These are phyloP conservation scores for Pichia sp. DNA, from an alignment of 1,139 yeast genomes.

Conservation along the genomic window DNA sequence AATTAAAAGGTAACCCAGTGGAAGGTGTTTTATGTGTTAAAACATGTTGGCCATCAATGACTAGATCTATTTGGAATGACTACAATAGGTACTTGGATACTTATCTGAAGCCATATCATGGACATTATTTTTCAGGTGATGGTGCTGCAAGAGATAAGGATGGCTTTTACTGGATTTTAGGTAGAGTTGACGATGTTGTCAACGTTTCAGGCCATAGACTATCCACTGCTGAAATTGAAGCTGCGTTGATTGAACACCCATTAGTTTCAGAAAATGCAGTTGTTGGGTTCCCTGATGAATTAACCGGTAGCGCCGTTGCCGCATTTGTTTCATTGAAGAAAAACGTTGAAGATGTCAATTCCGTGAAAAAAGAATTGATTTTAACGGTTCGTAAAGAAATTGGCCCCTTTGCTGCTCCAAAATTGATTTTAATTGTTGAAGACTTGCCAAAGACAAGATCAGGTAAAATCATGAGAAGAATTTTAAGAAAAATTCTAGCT, in stretches of 20 bases:
- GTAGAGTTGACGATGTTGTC: conserved; percentile 78
- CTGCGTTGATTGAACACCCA: conserved; percentile 64
- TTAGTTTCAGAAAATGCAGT: conserved; percentile 73
- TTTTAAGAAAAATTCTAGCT: conserved; percentile 66
- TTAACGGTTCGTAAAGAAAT: conserved; percentile 71
- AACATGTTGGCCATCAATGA: conserved; percentile 72
- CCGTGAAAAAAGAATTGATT: conserved; percentile 57
- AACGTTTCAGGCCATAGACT: conserved; percentile 75
- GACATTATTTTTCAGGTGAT: conserved; percentile 70
- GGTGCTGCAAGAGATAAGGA: conserved; percentile 77
- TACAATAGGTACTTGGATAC: conserved; percentile 63
- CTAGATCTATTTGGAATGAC: conserved; percentile 69
- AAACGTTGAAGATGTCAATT: conserved; percentile 28
- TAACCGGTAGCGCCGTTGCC: conserved; percentile 79
- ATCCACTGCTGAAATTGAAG: conserved; percentile 78
- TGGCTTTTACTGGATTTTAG: conserved; percentile 74
- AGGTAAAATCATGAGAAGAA: conserved; percentile 80
- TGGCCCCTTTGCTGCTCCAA: conserved; percentile 83
- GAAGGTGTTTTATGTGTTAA: conserved; percentile 72
- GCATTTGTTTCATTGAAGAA: conserved; percentile 66
- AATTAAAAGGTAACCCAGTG: conserved; percentile 50
- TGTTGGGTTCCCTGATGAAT: conserved; percentile 72
- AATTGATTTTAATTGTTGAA: conserved; percentile 59
- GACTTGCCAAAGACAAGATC: conserved; percentile 81
- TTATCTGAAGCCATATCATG: conserved; percentile 60